Evolutionary conservation across 2,329 filamentous ascomycete genomes (phyloP), one percentile per base, ranked within the genome.

Genomic region (Apiospora marii): DNA sequence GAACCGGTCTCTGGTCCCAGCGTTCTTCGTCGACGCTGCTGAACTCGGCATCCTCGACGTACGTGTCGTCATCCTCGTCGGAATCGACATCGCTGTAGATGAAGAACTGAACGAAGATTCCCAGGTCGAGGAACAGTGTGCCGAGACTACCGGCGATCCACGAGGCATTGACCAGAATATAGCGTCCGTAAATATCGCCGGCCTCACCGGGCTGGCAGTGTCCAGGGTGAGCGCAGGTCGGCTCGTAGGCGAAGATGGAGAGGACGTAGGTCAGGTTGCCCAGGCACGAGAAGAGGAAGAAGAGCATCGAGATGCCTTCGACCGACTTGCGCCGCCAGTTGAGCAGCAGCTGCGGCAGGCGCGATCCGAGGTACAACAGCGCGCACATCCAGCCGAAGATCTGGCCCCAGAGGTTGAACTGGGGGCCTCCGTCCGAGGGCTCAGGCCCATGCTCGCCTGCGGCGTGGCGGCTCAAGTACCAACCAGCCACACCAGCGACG

Each of bases 201-300:
- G 89, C 89, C 82, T 97, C 94, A 0, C 91, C 93, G 0, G 87
- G 84, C 37, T 81, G 81, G 83, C 95, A 98, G 19, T 70, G 70
- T 13, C 81, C 73, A 76, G 83, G 77, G 37, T 80, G 80, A 43
- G 80, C 81, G 75, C 94, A 97, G 43, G 88, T 85, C 0, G 95
- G 94, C 73, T 95, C 94, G 79, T 95, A 98, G 0, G 95, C 95
- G 75, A 98, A 88, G 77, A 99, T 98, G 49, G 92, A 95, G 49
- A 98, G 85, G 24, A 98, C 95, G 79, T 97, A 98, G 0, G 95
- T 98, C 75, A 98, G 82, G 81, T 99, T 99, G 2, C 96, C 96
- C 7, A 98, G 90, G 80, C 96, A 98, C 5, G 96, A 96, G 81
- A 99, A 98, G 30, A 98, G 86, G 85, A 98, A 98, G 84, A 98